Base-by-base conservation (phyloP, 2,329 filamentous ascomycete genomes). In the Conoideocrella luteorostrata region DNA sequence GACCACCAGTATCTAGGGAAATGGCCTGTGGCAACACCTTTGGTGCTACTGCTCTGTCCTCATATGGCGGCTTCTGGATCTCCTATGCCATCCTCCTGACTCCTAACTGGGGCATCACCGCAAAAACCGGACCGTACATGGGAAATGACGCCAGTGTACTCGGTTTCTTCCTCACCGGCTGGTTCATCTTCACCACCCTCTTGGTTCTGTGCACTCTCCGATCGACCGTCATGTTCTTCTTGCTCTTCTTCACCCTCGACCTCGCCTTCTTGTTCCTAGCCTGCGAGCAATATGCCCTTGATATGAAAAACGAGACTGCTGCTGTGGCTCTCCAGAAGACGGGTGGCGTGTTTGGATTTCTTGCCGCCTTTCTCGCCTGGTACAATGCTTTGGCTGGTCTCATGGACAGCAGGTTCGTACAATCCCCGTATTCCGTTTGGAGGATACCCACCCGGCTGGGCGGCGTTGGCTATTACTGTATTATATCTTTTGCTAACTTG, bases 11-110 rank as follows among this genome's bases (percentile, higher is more conserved):
- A 22, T 30, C 10, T 42, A 88, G 84, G 85, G 86, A 91, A 69
- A 87, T 91, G 78, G 85, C 86, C 28, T 75, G 87, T n/a, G 86
- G 86, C 45, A 91, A 91, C 72, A 91, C 87, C 10, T 90, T 91
- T 52, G 86, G 86, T 72, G 86, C 85, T 41, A 90, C 86, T 20
- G 85, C 86, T 17, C 69, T 91, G 45, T 86, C 84, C 9, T 90
- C 86, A 0, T 91, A 87, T 58, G 86, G 87, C 54, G 86, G 86
- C 50, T 91, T 91, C 75, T 91, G 87, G 87, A 77, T 91, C 57
- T 71, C 77, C 11, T 85, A 87, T 56, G 86, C 71, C 49, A 82
- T 90, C 55, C 72, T 90, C 43, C 65, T 86, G 49, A 87, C 84
- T 2, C 86, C 78, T 2, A 60, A 75, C 50, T 89, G 86, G 68